phyloP scores from a whole-genome alignment of 2,329 filamentous ascomycete species.

The Fusarium sp. region DNA sequence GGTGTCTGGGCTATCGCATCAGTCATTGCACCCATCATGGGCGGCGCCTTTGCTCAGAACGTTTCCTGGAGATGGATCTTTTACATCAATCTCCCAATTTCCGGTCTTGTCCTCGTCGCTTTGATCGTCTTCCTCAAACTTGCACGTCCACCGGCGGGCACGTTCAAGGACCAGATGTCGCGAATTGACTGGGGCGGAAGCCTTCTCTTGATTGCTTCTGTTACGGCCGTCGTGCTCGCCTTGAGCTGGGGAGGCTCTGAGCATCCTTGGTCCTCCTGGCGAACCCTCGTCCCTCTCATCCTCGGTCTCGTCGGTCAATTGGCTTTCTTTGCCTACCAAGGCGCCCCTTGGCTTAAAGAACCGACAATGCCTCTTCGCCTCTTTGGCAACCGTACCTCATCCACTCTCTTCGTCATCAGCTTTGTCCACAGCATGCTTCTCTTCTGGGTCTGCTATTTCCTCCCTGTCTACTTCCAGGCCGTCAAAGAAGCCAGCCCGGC shows the following conservation, averaged over 20 bases:
- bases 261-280: slow-evolving; percentile 59
- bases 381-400: slow-evolving; percentile 56
- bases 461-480: slow-evolving; percentile 61
- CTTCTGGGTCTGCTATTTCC: slow-evolving; percentile 54
- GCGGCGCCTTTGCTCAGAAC: slow-evolving; percentile 39
- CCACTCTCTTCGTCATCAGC: slow-evolving; percentile 25
- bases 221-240: slow-evolving; percentile 57
- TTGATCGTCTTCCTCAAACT: slow-evolving; percentile 40
- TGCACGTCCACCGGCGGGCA: slow-evolving; percentile 25
- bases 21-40: slow-evolving; percentile 48
- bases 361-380: slow-evolving; percentile 56
- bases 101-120: slow-evolving; percentile 32
- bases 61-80: slow-evolving; percentile 58
- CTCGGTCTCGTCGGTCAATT: slow-evolving; percentile 52
- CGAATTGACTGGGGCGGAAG: slow-evolving; percentile 56
- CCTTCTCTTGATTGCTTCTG: slow-evolving; percentile 49
- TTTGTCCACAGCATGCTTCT: slow-evolving; percentile 41
- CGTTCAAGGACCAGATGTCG: slow-evolving; percentile 17
- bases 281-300: slow-evolving; percentile 60
- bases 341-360: slow-evolving; percentile 35
- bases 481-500: slow-evolving; percentile 49
- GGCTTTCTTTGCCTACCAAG: slow-evolving; percentile 51
- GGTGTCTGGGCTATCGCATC: slow-evolving; percentile 47
- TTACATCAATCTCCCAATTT: slow-evolving; percentile 52
- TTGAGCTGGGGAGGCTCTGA: slow-evolving; percentile 63